phyloP scores from a whole-genome alignment of 345 rosid genomes.

The Citrus glauca region DNA sequence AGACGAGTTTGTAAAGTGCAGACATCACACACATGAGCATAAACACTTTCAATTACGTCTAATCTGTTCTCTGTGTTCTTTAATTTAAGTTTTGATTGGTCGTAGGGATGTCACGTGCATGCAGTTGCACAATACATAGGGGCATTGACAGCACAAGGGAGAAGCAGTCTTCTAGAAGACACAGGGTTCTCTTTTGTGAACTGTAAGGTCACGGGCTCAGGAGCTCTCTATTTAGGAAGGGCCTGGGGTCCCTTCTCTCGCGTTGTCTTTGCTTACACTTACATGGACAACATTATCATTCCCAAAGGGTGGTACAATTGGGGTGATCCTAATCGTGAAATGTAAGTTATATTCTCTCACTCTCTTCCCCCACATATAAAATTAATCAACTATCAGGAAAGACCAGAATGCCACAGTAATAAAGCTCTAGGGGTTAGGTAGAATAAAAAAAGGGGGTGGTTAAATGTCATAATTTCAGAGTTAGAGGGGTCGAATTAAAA shows the following conservation, averaged over 20 bases:
- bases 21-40: too few species aligned
- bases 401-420: neutral
- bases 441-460: too few species aligned
- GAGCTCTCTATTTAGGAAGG: constrained; percentile 86
- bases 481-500: too few species aligned
- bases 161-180: constrained; percentile 79
- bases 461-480: too few species aligned
- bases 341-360: constrained; percentile 37
- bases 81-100: neutral
- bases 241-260: constrained; percentile 99
- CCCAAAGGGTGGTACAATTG: constrained; percentile 97
- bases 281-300: constrained; percentile 88
- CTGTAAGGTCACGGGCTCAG: constrained; percentile 96
- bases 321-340: constrained; percentile 92
- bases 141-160: constrained; percentile 77
- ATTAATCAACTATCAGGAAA: neutral
- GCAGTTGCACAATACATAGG: constrained; percentile 69
- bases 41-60: too few species aligned
- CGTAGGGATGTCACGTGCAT: constrained; percentile 82
- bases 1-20: too few species aligned
- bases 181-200: constrained; percentile 95
- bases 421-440: too few species aligned
- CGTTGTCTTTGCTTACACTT: constrained; percentile 92
- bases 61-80: too few species aligned
- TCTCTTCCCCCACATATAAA: neutral